A percentile compares a stretch with the other conserved stretches of the same genome.
These are phyloP conservation scores for Komagataella populi DNA, from an alignment of 805 yeast species.

Conservation along the genomic window DNA sequence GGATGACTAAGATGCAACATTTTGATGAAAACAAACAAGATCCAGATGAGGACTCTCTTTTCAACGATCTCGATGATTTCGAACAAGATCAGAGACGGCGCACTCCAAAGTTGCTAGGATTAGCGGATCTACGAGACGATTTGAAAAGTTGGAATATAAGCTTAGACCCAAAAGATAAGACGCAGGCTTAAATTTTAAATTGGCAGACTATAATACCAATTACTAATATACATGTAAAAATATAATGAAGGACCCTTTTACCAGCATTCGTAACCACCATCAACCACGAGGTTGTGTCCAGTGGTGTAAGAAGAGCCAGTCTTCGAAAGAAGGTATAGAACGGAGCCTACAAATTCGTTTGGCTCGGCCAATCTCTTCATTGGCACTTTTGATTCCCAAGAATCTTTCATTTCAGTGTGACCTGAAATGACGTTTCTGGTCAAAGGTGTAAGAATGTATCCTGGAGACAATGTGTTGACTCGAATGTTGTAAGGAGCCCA, in stretches of 20 bases:
- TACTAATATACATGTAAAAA: background rate
- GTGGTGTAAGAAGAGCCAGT: slow-evolving; percentile 70
- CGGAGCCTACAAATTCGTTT: slow-evolving; percentile 66
- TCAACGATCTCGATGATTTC: background rate
- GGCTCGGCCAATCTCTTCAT: slow-evolving; percentile 80
- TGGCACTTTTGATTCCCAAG: slow-evolving; percentile 65
- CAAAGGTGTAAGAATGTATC: slow-evolving; percentile 69
- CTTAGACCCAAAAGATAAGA: background rate
- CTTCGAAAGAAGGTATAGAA: slow-evolving; percentile 59
- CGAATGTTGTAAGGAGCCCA: slow-evolving; percentile 71
- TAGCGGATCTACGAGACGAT: background rate
- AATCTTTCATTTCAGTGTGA: slow-evolving; percentile 42
- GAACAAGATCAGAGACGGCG: background rate
- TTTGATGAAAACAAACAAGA: background rate
- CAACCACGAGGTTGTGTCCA: slow-evolving; percentile 72
- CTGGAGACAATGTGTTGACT: slow-evolving; percentile 70
- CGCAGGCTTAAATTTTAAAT: too few species aligned
- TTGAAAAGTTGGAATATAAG: background rate
- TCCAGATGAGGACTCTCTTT: background rate
- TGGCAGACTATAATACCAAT: background rate
- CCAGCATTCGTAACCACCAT: slow-evolving; percentile 85
- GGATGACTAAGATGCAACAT: background rate
- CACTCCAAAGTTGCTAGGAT: background rate
- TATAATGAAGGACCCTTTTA: slow-evolving; percentile 13
- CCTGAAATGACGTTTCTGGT: slow-evolving; percentile 59